A percentile compares a stretch with the other conserved stretches of the same genome.
phyloP scores from a whole-genome alignment of 225 moss, liverwort and hornwort genomes.

The Polytrichum formosum region DNA sequence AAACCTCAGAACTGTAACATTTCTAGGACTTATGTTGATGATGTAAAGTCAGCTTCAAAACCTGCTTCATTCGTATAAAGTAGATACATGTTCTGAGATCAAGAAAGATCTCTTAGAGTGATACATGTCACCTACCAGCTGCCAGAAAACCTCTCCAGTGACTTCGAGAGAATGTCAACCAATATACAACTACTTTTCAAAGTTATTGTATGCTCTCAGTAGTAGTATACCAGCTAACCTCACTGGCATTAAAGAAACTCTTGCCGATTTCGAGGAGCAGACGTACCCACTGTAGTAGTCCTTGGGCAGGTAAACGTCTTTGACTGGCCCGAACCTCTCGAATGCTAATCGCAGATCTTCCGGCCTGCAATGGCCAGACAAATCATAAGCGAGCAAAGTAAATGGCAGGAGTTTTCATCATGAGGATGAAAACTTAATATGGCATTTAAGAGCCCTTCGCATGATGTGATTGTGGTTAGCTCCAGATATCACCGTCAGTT shows the following conservation, averaged over 20 bases:
- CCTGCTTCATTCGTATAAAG: background rate
- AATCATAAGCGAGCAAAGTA: background rate
- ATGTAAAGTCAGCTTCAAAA: background rate
- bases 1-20: slow-evolving; percentile 2
- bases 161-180: too few species aligned
- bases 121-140: too few species aligned
- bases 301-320: slow-evolving; percentile 96
- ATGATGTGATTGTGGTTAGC: too few species aligned
- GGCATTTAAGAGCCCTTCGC: background rate
- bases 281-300: slow-evolving; percentile 95
- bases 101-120: background rate
- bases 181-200: too few species aligned
- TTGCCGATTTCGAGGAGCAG: slow-evolving; percentile 2
- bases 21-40: background rate
- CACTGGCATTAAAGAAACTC: background rate
- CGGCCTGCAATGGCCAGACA: slow-evolving; percentile 50
- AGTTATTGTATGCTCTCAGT: too few species aligned
- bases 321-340: slow-evolving; percentile 94
- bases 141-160: too few species aligned
- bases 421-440: background rate
- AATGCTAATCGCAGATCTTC: slow-evolving; percentile 97
- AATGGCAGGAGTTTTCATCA: background rate
- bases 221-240: too few species aligned
- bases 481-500: too few species aligned
- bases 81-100: background rate